Evolutionary conservation across 148 eudicot species (phyloP), one percentile per base, ranked within the genome.

Genomic region (Fagopyrum esculentum): DNA sequence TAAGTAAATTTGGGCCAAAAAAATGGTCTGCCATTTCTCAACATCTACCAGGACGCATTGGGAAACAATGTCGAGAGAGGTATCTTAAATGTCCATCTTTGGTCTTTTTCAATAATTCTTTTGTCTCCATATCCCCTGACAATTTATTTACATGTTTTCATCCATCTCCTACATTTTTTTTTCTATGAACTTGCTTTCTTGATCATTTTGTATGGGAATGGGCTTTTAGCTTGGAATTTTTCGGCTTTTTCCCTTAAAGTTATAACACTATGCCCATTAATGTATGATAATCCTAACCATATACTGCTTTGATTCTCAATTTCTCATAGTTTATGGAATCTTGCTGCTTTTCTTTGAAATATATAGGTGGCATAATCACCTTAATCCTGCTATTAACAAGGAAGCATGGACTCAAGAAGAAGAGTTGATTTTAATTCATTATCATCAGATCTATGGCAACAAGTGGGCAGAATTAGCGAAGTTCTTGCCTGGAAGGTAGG

Each of bases 391-490:
- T 73, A 95, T 95, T 82, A 95, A 89, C 85, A 95, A 89, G 82
- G 92, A 95, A 82, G 93, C 99, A 64, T 95, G 99, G 99, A 92
- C 92, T 54, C 96, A 92, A 78, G 97, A 95, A 75, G 99, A 95
- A 83, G 99, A 95, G 78, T 60, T 95, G 74, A 75, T 88, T 75
- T 76, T 95, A 74, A 87, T 95, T 81, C 92, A 71, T 55, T 97
- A 93, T 71, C 99, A 95, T 86, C 92, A 90, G 80, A 80, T 84
- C 30, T 84, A 89, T 79, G 99, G 99, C 68, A 95, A 95, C 81
- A 90, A 89, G 80, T 95, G 99, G 99, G 99, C 99, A 68, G 99
- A 95, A 82, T 80, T 95, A 75, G 84, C 93, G 6, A 95, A 95
- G 76, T 87, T 86, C 80, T 80, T 95, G 78, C 97, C 89, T 16